These are phyloP conservation scores for Entomortierella parvispora DNA, from an alignment of 192 early-diverging fungal genomes.

Conservation along the genomic window DNA sequence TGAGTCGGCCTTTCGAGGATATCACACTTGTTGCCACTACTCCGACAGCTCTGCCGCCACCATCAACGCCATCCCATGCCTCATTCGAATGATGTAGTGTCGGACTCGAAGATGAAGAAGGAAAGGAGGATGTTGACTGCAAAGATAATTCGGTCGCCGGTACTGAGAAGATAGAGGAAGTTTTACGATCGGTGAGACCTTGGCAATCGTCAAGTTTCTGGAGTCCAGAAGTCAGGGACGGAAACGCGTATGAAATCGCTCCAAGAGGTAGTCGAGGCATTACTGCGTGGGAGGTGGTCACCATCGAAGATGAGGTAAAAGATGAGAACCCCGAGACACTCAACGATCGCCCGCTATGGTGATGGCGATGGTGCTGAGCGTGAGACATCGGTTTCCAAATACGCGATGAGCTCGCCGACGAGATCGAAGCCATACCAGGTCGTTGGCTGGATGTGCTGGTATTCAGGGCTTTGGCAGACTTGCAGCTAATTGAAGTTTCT, in stretches of 20 bases:
- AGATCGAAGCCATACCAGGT: background rate
- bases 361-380: background rate
- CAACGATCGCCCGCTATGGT: constrained; percentile 1
- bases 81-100: background rate
- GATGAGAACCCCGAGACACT: background rate
- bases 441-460: too few relatives aligned
- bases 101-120: background rate
- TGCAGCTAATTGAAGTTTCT: too few relatives aligned
- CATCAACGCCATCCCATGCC: too few relatives aligned
- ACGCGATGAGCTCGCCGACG: background rate
- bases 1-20: too few relatives aligned
- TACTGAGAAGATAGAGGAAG: too few relatives aligned
- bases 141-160: too few relatives aligned
- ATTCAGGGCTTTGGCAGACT: too few relatives aligned
- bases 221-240: background rate
- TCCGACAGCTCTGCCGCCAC: too few relatives aligned
- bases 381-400: background rate
- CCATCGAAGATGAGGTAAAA: background rate
- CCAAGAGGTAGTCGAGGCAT: background rate
- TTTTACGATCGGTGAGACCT: too few relatives aligned
- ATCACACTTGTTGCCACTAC: too few relatives aligned
- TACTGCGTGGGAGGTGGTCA: background rate
- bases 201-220: background rate
- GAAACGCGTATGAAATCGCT: background rate
- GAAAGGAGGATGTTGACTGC: too few relatives aligned